phyloP scores from a whole-genome alignment of 2,329 filamentous ascomycete genomes.

The Emmonsia crescens region DNA sequence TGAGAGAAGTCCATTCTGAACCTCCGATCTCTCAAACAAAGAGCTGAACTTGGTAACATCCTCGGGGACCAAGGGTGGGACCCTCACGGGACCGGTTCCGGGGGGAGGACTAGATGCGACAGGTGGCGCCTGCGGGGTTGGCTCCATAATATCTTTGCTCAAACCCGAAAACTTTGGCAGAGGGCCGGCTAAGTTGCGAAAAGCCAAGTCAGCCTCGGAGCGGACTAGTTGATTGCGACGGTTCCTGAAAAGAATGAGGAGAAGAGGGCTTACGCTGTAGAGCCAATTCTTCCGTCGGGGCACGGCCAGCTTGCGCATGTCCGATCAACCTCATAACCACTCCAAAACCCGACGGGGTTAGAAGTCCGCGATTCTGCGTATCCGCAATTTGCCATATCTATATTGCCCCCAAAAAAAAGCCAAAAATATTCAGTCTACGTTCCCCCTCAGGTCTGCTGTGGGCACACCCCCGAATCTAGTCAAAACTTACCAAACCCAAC shows the following conservation, averaged over 20 bases:
- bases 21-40: conserved; percentile 83
- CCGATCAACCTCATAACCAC: conserved; percentile 89
- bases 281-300: conserved; percentile 70
- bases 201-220: conserved; percentile 2
- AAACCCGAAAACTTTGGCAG: conserved; percentile 85
- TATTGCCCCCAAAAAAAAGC: conserved; percentile 3
- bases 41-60: conserved; percentile 80
- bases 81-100: conserved; percentile 57
- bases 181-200: conserved; percentile 49
- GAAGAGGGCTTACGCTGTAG: conserved; percentile 51
- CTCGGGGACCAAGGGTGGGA: conserved; percentile 77
- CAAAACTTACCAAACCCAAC: conserved; percentile 66
- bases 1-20: conserved; percentile 65
- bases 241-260: neutral
- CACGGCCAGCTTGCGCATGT: conserved; percentile 80
- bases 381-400: conserved; percentile 99
- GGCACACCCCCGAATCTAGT: neutral
- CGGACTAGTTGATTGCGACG: neutral
- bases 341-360: conserved; percentile 87
- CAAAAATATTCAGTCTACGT: neutral
- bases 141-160: conserved; percentile 32
- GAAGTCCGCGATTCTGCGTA: conserved; percentile 85
- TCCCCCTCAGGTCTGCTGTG: neutral
- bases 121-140: conserved; percentile 44
- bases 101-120: conserved; percentile 40